phyloP scores from a whole-genome alignment of 169 alveolate genomes.

The Cytauxzoon felis region DNA sequence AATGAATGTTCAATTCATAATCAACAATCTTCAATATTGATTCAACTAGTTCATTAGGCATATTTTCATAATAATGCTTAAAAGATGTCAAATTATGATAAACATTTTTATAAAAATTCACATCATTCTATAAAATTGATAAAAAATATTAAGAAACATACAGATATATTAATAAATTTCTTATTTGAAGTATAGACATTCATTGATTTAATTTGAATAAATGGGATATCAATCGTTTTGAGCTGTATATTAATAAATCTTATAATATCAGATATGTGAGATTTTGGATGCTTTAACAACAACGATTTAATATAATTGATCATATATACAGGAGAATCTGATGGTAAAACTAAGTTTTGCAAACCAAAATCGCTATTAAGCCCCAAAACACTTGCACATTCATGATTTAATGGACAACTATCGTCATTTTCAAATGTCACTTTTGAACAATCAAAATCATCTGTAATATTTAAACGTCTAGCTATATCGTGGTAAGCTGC shows the following conservation, averaged over 20 bases:
- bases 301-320: slow-evolving; percentile 19
- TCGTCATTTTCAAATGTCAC: not conserved
- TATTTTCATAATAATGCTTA: slow-evolving; percentile 8
- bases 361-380: not conserved
- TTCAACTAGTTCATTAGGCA: slow-evolving; percentile 1
- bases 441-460: not conserved
- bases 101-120: not conserved
- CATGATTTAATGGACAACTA: not conserved
- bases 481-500: slow-evolving; percentile 7
- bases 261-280: slow-evolving; percentile 2
- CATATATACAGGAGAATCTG: slow-evolving; percentile 12
- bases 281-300: not conserved
- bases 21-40: not conserved
- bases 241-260: slow-evolving; percentile 17
- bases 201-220: slow-evolving; percentile 4
- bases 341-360: slow-evolving; percentile 22
- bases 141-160: too few species aligned
- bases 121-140: not conserved
- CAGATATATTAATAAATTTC: too few species aligned
- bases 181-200: too few species aligned
- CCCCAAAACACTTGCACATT: slow-evolving; percentile 16
- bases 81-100: slow-evolving; percentile 9
- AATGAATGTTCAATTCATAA: not conserved
- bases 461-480: not conserved
- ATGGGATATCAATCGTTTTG: not conserved